These are phyloP conservation scores for Schoenoplectus tabernaemontani DNA, from an alignment of 202 grass and related monocot genomes.

Conservation along the genomic window DNA sequence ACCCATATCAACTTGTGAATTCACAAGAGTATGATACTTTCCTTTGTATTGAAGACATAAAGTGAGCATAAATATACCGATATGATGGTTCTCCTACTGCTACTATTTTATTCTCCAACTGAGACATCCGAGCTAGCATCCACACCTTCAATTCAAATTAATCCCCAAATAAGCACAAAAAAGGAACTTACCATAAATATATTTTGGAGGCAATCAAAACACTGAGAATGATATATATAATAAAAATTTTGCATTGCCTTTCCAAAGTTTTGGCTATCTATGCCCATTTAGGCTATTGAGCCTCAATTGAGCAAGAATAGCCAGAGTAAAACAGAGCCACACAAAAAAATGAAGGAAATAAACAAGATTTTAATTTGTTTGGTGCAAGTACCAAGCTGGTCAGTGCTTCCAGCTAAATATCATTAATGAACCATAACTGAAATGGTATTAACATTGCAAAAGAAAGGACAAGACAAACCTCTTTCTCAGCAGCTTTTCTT, in stretches of 20 bases:
- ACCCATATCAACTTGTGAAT: neutral
- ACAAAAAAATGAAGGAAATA: neutral
- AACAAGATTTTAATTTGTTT: neutral
- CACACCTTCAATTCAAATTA: slow-evolving; percentile 57
- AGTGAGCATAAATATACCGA: slow-evolving; percentile 47
- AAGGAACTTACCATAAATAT: neutral
- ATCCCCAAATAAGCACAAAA: neutral
- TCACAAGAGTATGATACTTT: slow-evolving; percentile 10
- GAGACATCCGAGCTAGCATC: slow-evolving; percentile 90
- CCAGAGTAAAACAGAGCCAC: too few relatives aligned
- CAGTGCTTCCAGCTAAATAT: neutral
- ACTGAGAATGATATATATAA: neutral
- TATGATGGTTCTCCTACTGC: slow-evolving; percentile 86
- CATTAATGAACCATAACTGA: neutral
- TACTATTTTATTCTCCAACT: slow-evolving; percentile 96
- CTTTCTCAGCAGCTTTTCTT: slow-evolving; percentile 60
- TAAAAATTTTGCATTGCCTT: neutral
- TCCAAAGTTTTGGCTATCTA: neutral
- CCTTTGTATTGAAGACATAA: neutral
- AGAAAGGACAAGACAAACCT: slow-evolving; percentile 46
- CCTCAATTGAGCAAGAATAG: neutral
- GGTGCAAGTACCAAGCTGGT: neutral
- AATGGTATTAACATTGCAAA: neutral
- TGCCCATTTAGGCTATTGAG: neutral
- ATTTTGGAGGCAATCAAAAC: neutral